Conservation (phyloP, 164 flowering plant species). For the Pachysandra terminalis region DNA sequence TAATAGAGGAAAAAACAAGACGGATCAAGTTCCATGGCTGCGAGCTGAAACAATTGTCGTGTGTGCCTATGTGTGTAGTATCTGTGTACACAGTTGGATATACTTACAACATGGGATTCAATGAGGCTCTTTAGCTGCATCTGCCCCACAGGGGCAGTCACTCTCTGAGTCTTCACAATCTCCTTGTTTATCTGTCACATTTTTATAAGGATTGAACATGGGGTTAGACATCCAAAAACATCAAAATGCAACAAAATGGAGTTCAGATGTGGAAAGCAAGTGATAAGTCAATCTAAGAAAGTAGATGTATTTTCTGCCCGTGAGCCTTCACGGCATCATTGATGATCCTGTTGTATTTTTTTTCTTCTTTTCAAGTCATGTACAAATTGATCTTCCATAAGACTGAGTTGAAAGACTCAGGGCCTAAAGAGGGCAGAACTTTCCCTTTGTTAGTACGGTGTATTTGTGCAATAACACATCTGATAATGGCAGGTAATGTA, state of each 20-base stretch:
- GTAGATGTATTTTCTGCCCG: no score
- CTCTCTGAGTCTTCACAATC: slow-evolving; percentile 95
- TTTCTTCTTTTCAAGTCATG: no score
- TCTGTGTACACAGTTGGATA: neutral
- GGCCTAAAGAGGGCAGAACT: no score
- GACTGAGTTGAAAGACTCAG: no score
- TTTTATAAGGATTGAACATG: neutral
- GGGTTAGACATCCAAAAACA: no score
- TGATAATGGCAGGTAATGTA: neutral
- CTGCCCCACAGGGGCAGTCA: slow-evolving; percentile 87
- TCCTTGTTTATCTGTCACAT: slow-evolving; percentile 76
- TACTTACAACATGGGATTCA: slow-evolving; percentile 92
- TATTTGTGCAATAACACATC: no score
- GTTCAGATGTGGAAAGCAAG: neutral
- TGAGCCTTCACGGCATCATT: no score
- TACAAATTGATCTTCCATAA: no score
- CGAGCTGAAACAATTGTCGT: neutral
- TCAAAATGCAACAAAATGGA: neutral
- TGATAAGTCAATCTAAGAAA: neutral
- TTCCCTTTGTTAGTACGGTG: neutral
- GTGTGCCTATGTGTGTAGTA: neutral
- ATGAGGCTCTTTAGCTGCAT: slow-evolving; percentile 90
- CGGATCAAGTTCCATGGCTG: neutral
- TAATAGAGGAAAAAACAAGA: slow-evolving; percentile 8
- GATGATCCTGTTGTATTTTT: no score